phyloP scores from a whole-genome alignment of 169 alveolate species.

The Plasmodium ovale region DNA sequence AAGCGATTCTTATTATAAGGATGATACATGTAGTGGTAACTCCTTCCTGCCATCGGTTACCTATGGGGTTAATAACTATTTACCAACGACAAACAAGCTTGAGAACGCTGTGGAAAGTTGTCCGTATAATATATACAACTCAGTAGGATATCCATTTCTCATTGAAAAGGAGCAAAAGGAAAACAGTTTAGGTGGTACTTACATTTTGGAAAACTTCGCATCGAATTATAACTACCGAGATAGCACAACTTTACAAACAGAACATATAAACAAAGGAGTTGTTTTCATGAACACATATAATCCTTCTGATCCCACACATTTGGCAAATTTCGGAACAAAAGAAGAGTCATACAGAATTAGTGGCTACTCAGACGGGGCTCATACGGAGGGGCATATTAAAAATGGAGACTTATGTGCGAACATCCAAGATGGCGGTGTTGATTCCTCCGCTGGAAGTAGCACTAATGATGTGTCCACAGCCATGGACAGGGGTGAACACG shows the following conservation, averaged over 20 bases:
- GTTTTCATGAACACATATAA: too few species aligned
- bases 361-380: too few species aligned
- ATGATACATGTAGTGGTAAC: not conserved
- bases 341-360: too few species aligned
- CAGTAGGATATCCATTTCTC: not conserved
- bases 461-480: too few species aligned
- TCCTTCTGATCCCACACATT: too few species aligned
- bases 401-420: too few species aligned
- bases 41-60: too few species aligned
- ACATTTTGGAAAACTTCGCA: conserved; percentile 1
- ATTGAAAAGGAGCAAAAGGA: conserved; percentile 24
- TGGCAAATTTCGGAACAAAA: too few species aligned
- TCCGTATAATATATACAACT: conserved; percentile 10
- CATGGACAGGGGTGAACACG: too few species aligned
- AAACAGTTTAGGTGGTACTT: not conserved
- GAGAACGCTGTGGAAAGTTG: not conserved
- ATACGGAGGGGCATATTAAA: too few species aligned
- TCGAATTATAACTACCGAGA: not conserved
- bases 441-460: too few species aligned
- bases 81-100: not conserved
- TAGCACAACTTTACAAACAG: not conserved
- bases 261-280: not conserved
- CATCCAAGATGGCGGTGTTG: too few species aligned
- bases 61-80: conserved; percentile 7
- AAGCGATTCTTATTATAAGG: not conserved